Base-by-base conservation (phyloP, 768 basidiomycete species). In the Fibroporia radiculosa region DNA sequence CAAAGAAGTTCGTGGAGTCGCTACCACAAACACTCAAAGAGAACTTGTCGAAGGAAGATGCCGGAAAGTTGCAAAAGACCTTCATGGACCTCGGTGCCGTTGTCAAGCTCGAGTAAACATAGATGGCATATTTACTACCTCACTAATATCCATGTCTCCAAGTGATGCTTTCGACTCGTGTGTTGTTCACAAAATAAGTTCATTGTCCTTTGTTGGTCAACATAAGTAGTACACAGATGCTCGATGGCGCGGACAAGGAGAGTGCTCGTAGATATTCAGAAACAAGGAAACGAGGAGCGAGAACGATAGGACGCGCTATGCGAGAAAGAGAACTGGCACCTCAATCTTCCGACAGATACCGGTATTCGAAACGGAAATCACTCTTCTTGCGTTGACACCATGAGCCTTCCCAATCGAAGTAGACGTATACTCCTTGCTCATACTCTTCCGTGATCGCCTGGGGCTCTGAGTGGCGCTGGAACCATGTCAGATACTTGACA, bases 361-460 rank as follows among this genome's bases (percentile, higher is more conserved):
- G 88, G 64, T 95, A 95, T 66, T 93, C 87, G 58, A 91, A 98
- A 20, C 92, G 82, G 75, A 98, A 99, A 64, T 98, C 93, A 60
- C 85, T 83, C 74, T 99, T 99, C 72, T 93, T 91, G 61, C 95
- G 77, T 62, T 95, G 92, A 63, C 93, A 96, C 96, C 95, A 99
- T 51, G 88, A 90, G 40, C 91, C 91, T 64, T 97, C 93, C 93
- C 93, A 97, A 66, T 97, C 95, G 64, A 98, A 97, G 73, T 99
- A 99, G 26, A 96, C 88, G 65, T 99, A 99, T 12, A 96, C 92
- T 12, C 96, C 96, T 68, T 98, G 93, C 66, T 99, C 96, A 63
- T 97, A 99, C 62, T 98, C 95, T 56, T 98, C 95, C 42, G 96
- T 99, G 62, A 99, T 97, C 1, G 93, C 93, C 59, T 95, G 91